Base-by-base conservation (phyloP, 2,329 filamentous ascomycete genomes). In the Alternaria triticina region DNA sequence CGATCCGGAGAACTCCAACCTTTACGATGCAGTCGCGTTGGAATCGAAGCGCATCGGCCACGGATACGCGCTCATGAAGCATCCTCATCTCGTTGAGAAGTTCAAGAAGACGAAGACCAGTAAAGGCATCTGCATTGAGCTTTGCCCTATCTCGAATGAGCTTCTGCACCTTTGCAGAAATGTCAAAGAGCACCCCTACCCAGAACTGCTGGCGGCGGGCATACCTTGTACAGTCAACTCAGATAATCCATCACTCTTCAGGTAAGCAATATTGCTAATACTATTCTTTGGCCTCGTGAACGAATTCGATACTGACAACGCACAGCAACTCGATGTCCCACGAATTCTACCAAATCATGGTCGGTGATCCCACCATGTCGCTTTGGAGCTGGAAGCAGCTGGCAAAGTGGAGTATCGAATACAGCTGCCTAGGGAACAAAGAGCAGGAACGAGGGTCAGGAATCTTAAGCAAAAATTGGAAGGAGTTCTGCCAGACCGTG, bases 101-200 rank as follows among this genome's bases (percentile, higher is more conserved):
- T 91, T 92, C 85, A 82, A 83, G n/a, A 68, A 69, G 12, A 72
- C 59, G 5, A 52, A 66, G 0, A 27, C 40, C 0, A 59, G 47
- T 9, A 44, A 57, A 0, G 75, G 73, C 1, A 86, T 93, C 33
- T 92, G 90, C 68, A 83, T 94, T n/a, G 91, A 94, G 80, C 81
- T 91, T 1, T 93, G 91, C 69, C 91, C 91, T 0, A 92, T 93
- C 54, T 93, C 90, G 1, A 94, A 93, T 72, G 91, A 94, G 81
- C 83, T 93, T 0, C 80, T 93, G 17, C 90, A 91, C 33, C 83
- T 94, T 17, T 91, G 89, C 54, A 85, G 88, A 9, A 85, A 87
- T 49, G 85, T 89, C 60, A 85, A 86, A 40, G 89, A 90, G 12
- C 91, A 93, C 71, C 81, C 89, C 15, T 87, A 90, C 75, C 91